Conservation (phyloP, 2,329 filamentous ascomycete genomes). For the Fusarium multiceps region DNA sequence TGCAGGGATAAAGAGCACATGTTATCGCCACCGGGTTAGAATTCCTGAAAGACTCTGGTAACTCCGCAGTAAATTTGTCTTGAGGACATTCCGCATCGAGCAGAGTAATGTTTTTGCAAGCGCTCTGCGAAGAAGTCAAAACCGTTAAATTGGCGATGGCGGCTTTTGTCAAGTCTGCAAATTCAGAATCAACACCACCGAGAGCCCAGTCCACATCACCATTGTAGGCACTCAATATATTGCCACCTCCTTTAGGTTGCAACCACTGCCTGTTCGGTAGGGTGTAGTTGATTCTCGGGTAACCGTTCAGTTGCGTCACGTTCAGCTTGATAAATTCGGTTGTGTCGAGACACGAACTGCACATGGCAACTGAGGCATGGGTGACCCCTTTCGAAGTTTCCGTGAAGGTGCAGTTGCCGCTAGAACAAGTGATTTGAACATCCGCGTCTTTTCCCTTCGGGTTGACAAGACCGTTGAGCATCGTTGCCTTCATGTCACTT, state of each 20-base stretch:
- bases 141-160: conserved; percentile 2
- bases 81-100: neutral
- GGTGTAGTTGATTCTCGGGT: neutral
- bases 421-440: neutral
- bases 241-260: fast-evolving
- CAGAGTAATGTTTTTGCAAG: neutral
- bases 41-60: fast-evolving
- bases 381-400: neutral
- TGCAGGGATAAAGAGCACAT: conserved; percentile 7
- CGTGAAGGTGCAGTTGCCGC: conserved; percentile 9
- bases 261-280: neutral
- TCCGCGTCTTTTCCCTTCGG: neutral
- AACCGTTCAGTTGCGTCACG: fast-evolving
- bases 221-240: fast-evolving
- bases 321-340: neutral
- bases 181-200: neutral
- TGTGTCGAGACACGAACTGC: conserved; percentile 6
- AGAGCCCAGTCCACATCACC: conserved; percentile 8
- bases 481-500: neutral
- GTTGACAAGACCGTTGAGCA: conserved; percentile 12
- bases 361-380: conserved; percentile 7
- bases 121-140: neutral
- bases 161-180: neutral
- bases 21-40: neutral
- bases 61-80: neutral